These are phyloP conservation scores for Microthlaspi erraticum DNA, from an alignment of 345 rosid species.

Conservation along the genomic window DNA sequence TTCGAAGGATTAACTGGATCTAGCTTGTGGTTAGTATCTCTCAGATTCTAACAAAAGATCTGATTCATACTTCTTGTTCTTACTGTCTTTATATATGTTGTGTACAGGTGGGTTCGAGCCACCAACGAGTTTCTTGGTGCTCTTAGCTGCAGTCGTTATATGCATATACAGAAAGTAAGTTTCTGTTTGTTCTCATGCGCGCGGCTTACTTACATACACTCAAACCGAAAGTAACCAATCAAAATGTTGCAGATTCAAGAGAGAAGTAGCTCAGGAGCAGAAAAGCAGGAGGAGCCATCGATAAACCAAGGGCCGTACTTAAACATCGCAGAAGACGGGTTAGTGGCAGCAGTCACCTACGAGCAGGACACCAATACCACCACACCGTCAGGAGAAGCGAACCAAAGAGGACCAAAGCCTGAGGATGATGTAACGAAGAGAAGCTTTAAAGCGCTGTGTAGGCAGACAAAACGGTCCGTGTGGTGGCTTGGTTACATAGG, in stretches of 20 bases:
- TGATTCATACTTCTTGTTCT: neutral
- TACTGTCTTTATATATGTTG: constrained; percentile 16
- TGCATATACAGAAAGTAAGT: constrained; percentile 68
- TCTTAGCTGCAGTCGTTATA: constrained; percentile 63
- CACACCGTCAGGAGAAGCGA: constrained; percentile 34
- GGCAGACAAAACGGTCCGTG: constrained; percentile 47
- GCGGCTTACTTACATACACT: constrained; percentile 2
- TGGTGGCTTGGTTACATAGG: constrained; percentile 72
- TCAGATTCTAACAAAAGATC: neutral
- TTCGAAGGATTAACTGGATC: constrained; percentile 81
- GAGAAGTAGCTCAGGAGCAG: constrained; percentile 35
- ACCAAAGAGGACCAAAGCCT: constrained; percentile 39
- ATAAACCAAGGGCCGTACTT: constrained; percentile 76
- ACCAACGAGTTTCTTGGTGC: constrained; percentile 68
- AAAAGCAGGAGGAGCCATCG: constrained; percentile 50
- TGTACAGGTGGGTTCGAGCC: constrained; percentile 92
- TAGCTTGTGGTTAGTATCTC: constrained; percentile 60
- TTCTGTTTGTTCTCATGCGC: neutral
- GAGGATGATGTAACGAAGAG: constrained; percentile 41
- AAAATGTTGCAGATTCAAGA: constrained; percentile 45
- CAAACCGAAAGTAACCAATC: neutral
- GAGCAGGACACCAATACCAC: constrained; percentile 41
- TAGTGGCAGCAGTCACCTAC: constrained; percentile 63
- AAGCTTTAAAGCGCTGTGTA: constrained; percentile 50
- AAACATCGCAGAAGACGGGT: constrained; percentile 66